These are phyloP conservation scores for Aspergillus glaucus DNA, from an alignment of 2,329 filamentous ascomycete species.

Conservation along the genomic window DNA sequence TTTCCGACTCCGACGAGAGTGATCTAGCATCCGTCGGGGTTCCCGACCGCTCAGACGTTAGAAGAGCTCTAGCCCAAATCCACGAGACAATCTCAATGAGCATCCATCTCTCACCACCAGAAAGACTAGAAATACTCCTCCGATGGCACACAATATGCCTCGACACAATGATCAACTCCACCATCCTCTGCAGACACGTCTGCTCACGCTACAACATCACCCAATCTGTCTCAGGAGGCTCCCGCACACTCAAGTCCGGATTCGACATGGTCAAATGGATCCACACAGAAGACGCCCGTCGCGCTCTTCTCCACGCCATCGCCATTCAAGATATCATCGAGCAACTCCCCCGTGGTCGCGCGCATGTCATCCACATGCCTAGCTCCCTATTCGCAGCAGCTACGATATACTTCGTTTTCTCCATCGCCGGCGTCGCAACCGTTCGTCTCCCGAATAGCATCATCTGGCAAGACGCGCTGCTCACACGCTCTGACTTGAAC, in stretches of 20 bases:
- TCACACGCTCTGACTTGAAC: slow-evolving; percentile 24
- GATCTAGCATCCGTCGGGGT: slow-evolving; percentile 35
- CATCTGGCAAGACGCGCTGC: slow-evolving; percentile 38
- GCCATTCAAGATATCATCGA: slow-evolving; percentile 44
- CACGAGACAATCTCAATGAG: slow-evolving; percentile 35
- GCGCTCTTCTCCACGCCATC: slow-evolving; percentile 38
- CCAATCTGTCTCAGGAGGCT: slow-evolving; percentile 35
- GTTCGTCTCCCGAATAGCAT: slow-evolving; percentile 35
- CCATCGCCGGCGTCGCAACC: slow-evolving; percentile 32
- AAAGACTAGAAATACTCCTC: slow-evolving; percentile 36
- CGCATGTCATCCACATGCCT: slow-evolving; percentile 43
- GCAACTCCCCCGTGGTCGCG: slow-evolving; percentile 38
- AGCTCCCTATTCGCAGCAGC: slow-evolving; percentile 40
- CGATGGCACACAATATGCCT: slow-evolving; percentile 43
- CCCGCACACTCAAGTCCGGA: slow-evolving; percentile 17
- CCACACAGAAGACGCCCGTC: slow-evolving; percentile 33
- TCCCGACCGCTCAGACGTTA: slow-evolving; percentile 34
- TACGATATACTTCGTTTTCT: slow-evolving; percentile 38
- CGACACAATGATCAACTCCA: slow-evolving; percentile 37
- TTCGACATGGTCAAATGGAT: slow-evolving; percentile 37
- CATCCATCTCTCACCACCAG: slow-evolving; percentile 29
- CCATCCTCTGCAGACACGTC: slow-evolving; percentile 33
- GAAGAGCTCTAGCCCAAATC: slow-evolving; percentile 34
- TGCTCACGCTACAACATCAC: slow-evolving; percentile 34
- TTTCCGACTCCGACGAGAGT: slow-evolving; percentile 35